Evolutionary conservation across 2,329 filamentous ascomycete genomes (phyloP).

Genomic region (Aspergillus hortae): DNA sequence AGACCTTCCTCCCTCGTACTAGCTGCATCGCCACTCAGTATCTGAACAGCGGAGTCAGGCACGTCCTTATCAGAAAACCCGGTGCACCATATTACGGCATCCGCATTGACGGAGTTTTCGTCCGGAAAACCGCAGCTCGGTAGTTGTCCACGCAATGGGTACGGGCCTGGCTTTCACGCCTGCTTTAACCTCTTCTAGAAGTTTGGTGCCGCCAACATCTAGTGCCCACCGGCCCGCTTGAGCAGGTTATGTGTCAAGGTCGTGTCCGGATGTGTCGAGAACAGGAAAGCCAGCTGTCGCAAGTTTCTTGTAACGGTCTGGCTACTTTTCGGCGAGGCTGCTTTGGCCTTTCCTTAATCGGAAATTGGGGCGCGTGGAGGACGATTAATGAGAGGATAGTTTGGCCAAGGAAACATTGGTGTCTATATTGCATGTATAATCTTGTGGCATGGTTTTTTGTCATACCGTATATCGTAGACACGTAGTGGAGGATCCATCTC

Average conservation of each 20-base stretch:
- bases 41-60: slow-evolving; percentile 21
- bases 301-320: slow-evolving; percentile 33
- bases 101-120: slow-evolving; percentile 29
- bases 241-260: slow-evolving; percentile 31
- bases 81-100: slow-evolving; percentile 43
- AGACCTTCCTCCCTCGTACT: background rate
- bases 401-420: no score
- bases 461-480: no score
- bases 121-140: slow-evolving; percentile 33
- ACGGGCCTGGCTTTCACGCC: slow-evolving; percentile 27
- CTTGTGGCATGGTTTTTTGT: no score
- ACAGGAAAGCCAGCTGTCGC: slow-evolving; percentile 36
- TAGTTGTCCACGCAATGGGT: slow-evolving; percentile 29
- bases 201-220: slow-evolving; percentile 36
- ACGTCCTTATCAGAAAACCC: slow-evolving; percentile 36
- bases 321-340: slow-evolving; percentile 23
- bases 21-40: slow-evolving; percentile 21
- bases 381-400: no score
- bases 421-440: no score
- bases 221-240: slow-evolving; percentile 40
- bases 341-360: no score
- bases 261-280: slow-evolving; percentile 24
- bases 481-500: no score
- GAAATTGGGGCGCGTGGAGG: no score
- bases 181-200: slow-evolving; percentile 32